Conservation (phyloP, 805 yeast species). For the Pichia nakasei region DNA sequence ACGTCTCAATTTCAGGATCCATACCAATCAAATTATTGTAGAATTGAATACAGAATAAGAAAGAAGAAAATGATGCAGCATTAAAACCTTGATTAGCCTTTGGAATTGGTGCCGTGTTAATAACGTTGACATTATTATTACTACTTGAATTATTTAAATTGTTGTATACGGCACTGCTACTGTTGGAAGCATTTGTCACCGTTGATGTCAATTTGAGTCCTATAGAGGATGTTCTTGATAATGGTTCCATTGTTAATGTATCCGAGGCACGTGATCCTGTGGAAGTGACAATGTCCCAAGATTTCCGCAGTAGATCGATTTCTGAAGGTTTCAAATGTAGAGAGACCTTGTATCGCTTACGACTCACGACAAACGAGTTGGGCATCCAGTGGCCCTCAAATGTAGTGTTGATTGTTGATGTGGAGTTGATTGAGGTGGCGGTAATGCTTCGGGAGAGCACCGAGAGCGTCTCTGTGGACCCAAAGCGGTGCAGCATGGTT, state of each 20-base stretch:
- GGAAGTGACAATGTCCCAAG: conserved; percentile 36
- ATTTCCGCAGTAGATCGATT: conserved; percentile 36
- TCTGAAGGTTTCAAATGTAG: conserved; percentile 27
- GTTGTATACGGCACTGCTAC: neutral
- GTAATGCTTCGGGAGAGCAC: conserved; percentile 19
- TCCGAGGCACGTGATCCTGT: conserved; percentile 10
- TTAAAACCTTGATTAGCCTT: conserved; percentile 9
- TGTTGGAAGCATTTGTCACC: neutral
- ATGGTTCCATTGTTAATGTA: neutral
- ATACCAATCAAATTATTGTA: conserved; percentile 58
- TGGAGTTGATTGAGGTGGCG: conserved; percentile 20
- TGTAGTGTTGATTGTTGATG: conserved; percentile 19
- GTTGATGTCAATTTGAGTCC: conserved; percentile 1
- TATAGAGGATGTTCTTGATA: conserved; percentile 2
- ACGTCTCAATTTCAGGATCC: conserved; percentile 50
- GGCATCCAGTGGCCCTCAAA: conserved; percentile 29
- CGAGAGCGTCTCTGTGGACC: conserved; percentile 13
- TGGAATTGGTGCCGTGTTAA: neutral
- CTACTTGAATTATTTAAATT: too few species aligned
- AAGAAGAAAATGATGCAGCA: conserved; percentile 36
- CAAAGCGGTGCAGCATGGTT: conserved; percentile 2
- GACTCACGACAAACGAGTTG: conserved; percentile 22
- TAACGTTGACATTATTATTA: neutral
- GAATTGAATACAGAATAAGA: conserved; percentile 68
- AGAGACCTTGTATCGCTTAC: conserved; percentile 16